A percentile compares a stretch with the other conserved stretches of the same genome.
Evolutionary conservation across 1,284 basidiomycete species (phyloP).

Genomic region (Trichosporon sp.): DNA sequence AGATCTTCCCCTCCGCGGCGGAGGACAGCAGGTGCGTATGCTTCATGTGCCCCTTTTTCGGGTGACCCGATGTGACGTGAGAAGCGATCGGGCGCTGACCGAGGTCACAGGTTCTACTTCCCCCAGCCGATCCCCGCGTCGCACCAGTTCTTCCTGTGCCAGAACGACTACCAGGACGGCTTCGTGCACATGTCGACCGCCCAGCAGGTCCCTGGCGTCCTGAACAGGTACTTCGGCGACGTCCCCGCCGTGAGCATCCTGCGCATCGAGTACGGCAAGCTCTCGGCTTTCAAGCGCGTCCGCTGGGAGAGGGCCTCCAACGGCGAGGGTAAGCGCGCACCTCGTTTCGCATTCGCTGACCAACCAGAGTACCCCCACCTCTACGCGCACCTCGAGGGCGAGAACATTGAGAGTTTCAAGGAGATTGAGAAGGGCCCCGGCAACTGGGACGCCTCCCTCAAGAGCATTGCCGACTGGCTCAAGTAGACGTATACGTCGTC

Average conservation of each 20-base stretch:
- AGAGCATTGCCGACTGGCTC: constrained; percentile 15
- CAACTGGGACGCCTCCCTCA: constrained; percentile 49
- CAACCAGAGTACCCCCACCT: constrained; percentile 35
- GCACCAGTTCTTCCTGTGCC: constrained; percentile 32
- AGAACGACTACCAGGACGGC: constrained; percentile 48
- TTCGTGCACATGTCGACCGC: constrained; percentile 63
- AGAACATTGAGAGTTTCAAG: constrained; percentile 51
- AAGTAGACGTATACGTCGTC: not conserved
- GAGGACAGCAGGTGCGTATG: constrained; percentile 39
- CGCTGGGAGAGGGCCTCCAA: constrained; percentile 32
- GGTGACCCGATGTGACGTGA: not conserved
- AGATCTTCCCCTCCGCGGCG: constrained; percentile 43
- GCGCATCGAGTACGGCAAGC: constrained; percentile 47
- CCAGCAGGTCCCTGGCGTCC: constrained; percentile 56
- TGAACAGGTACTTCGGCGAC: constrained; percentile 57
- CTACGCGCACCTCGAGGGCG: constrained; percentile 56
- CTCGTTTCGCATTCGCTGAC: not conserved
- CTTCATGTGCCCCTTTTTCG: not conserved
- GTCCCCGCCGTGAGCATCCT: constrained; percentile 53
- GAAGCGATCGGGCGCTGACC: not conserved
- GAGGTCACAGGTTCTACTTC: constrained; percentile 7
- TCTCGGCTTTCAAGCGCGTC: constrained; percentile 38
- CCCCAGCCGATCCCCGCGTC: constrained; percentile 37
- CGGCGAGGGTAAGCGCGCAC: constrained; percentile 33
- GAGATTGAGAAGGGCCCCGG: constrained; percentile 32